Conservation (phyloP, 1,284 basidiomycete genomes). For the Ustilago curta region DNA sequence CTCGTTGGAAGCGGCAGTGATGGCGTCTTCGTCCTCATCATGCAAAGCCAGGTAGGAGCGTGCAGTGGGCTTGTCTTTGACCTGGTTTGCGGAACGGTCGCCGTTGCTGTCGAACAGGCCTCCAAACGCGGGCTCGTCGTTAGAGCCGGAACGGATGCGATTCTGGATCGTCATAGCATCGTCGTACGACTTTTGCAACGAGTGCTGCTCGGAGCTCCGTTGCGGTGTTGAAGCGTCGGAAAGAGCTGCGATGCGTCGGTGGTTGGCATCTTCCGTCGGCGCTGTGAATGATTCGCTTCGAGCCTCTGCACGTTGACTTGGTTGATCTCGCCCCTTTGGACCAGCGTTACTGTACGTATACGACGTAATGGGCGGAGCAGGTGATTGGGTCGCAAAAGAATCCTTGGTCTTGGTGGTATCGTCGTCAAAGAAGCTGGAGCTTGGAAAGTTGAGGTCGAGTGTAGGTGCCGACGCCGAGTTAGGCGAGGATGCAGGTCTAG, state of each 20-base stretch:
- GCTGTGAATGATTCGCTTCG: background rate
- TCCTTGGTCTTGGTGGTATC: background rate
- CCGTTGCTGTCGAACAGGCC: constrained; percentile 20
- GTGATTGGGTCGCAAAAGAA: background rate
- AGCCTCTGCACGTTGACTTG: background rate
- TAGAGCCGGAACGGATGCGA: constrained; percentile 7
- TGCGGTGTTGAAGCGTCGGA: constrained; percentile 11
- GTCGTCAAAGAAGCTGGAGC: constrained; percentile 35
- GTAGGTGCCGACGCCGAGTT: constrained; percentile 22
- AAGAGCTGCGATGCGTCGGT: constrained; percentile 10
- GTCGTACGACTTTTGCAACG: constrained; percentile 23
- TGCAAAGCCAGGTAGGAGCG: constrained; percentile 37
- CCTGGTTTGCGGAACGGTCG: constrained; percentile 2
- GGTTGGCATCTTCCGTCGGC: constrained; percentile 3
- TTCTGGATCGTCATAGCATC: constrained; percentile 34
- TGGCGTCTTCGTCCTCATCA: constrained; percentile 31
- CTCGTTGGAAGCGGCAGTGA: constrained; percentile 1
- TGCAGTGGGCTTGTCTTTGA: background rate
- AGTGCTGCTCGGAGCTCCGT: constrained; percentile 7
- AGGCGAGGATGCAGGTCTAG: background rate
- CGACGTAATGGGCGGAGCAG: background rate
- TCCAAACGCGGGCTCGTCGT: constrained; percentile 21
- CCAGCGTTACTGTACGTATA: background rate
- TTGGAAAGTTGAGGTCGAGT: constrained; percentile 46
- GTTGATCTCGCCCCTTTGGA: background rate